Base-by-base conservation (phyloP, 441 rosid species). In the Bruguiera hainesii region DNA sequence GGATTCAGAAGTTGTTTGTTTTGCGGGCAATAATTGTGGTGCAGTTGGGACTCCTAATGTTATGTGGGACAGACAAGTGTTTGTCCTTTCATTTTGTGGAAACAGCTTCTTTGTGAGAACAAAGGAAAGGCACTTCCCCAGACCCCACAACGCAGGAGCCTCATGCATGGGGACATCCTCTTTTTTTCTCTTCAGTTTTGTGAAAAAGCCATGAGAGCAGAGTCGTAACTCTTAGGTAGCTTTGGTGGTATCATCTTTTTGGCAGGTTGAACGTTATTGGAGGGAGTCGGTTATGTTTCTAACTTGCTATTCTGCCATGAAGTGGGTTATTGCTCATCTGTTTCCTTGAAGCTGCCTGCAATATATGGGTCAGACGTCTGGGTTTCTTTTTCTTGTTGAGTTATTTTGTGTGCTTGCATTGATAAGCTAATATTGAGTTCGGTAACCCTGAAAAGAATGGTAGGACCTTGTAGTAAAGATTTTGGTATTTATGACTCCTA, bases 221-320 rank as follows among this genome's bases (percentile, higher is more conserved):
- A 59, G 55, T 5, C 6, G 4, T 29, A 64, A 37, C 26, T 48
- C 30, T 28, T 57, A 18, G 35, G 19, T 4, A 29, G 18, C 35
- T 42, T 42, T 16, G 20, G 29, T n/a, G 23, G 21, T 26, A 18
- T 62, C 55, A 5, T 61, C 9, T 61, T 62, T n/a, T 61, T 52
- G 8, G 42, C 31, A 61, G 7, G 7, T 62, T 53, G n/a, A 20
- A 39, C 46, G 10, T 52, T 50, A 6, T n/a, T 56, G 26, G 35
- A 65, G 60, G 42, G 51, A 37, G 23, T 26, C 13, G 20, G 60
- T 28, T 31, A 66, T 55, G 39, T 67, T 29, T 42, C 48, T 42
- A 13, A 11, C 18, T 42, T 1, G 16, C 48, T 3, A 42, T 42
- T 42, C 48, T 28, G 9, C 61, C 21, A 2, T 37, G 23, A 26